Evolutionary conservation across 257 asterid genomes (phyloP).

Genomic region (Solanum etuberosum): DNA sequence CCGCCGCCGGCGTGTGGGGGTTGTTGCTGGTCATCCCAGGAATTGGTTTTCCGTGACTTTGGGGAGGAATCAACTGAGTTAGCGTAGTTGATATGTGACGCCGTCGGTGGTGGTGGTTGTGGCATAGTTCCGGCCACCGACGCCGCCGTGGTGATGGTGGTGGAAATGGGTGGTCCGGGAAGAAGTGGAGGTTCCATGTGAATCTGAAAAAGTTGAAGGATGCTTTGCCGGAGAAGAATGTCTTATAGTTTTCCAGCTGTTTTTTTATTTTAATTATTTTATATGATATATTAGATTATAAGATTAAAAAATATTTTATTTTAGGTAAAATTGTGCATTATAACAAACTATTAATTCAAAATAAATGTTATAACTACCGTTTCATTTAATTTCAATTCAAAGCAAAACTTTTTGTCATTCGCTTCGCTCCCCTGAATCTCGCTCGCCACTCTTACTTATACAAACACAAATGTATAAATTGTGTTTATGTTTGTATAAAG

Average conservation of each 20-base stretch:
- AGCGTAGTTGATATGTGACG: constrained; percentile 4
- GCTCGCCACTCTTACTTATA: no score
- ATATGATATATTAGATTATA: background rate
- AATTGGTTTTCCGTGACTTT: constrained; percentile 47
- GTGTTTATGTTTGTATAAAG: no score
- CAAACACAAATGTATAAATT: no score
- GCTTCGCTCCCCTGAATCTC: no score
- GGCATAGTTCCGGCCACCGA: background rate
- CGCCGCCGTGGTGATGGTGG: constrained; percentile 11
- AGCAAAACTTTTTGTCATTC: no score
- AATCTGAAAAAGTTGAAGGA: background rate
- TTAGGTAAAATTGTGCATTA: no score
- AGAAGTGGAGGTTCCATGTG: constrained; percentile 65
- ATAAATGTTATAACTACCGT: no score
- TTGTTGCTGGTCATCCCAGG: constrained; percentile 45
- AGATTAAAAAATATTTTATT: no score
- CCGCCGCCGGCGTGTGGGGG: constrained; percentile 4
- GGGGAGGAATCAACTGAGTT: constrained; percentile 63
- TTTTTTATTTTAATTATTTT: background rate
- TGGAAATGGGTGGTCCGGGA: constrained; percentile 21
- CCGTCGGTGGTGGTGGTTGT: background rate
- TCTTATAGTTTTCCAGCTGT: constrained; percentile 5
- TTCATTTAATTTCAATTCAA: no score
- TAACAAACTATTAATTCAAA: no score
- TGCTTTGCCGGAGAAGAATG: constrained; percentile 1